Percentiles rank a stretch among this genome's conserved stretches.
Conservation (phyloP, 1,284 basidiomycete genomes). For the Hymenochaete sp. region DNA sequence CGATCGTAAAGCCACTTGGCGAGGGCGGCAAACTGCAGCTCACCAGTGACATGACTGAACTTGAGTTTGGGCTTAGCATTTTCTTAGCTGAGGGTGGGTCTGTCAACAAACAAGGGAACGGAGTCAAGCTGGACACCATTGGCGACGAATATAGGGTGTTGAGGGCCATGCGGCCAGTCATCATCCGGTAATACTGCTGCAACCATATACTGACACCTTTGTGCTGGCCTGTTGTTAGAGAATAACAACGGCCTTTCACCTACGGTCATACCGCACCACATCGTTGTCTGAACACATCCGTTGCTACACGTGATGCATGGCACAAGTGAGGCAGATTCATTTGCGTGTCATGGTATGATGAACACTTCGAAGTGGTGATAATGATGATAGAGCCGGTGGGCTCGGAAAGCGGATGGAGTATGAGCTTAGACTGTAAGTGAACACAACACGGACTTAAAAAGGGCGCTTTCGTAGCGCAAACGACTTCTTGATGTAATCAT, state of each 20-base stretch:
- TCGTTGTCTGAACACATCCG: slow-evolving; percentile 79
- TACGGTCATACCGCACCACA: slow-evolving; percentile 82
- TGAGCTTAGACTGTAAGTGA: slow-evolving; percentile 52
- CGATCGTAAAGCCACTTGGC: slow-evolving; percentile 78
- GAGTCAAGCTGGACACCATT: slow-evolving; percentile 57
- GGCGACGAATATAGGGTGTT: slow-evolving; percentile 76
- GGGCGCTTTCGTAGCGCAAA: background rate
- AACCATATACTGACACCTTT: slow-evolving; percentile 78
- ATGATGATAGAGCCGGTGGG: slow-evolving; percentile 64
- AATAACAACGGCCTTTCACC: slow-evolving; percentile 70
- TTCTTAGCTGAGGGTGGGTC: slow-evolving; percentile 55
- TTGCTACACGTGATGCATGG: slow-evolving; percentile 82
- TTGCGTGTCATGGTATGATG: slow-evolving; percentile 83
- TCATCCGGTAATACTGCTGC: slow-evolving; percentile 24
- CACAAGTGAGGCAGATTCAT: slow-evolving; percentile 88
- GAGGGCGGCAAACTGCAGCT: slow-evolving; percentile 88
- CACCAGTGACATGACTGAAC: slow-evolving; percentile 90
- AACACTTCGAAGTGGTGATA: slow-evolving; percentile 65
- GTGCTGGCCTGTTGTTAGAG: slow-evolving; percentile 53
- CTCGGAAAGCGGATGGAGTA: slow-evolving; percentile 65
- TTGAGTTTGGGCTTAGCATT: slow-evolving; percentile 82
- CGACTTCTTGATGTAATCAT: background rate
- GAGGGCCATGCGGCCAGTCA: slow-evolving; percentile 66
- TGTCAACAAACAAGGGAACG: slow-evolving; percentile 42
- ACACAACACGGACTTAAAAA: slow-evolving; percentile 44